Percentiles rank a stretch among this genome's conserved stretches.
phyloP scores from a whole-genome alignment of 495 filamentous ascomycete genomes.

The Corynascus novoguineensis region DNA sequence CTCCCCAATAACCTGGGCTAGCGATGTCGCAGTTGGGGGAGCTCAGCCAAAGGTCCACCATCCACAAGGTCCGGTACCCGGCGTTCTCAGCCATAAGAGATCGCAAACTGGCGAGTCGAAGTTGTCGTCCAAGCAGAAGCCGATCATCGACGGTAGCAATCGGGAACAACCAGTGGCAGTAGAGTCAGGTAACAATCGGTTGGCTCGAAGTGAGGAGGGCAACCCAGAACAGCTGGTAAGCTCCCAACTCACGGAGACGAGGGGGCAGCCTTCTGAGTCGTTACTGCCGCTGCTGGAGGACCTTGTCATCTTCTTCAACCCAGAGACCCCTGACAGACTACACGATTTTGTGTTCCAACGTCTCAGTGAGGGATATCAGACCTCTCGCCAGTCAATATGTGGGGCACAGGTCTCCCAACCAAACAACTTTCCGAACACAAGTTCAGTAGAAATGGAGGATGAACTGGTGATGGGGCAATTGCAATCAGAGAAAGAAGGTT shows the following conservation, averaged over 20 bases:
- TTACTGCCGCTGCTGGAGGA: slow-evolving; percentile 41
- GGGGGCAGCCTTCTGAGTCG: slow-evolving; percentile 22
- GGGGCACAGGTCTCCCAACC: background rate
- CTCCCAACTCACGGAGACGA: background rate
- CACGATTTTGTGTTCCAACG: slow-evolving; percentile 29
- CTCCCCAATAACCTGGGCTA: slow-evolving; percentile 2
- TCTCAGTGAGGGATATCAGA: slow-evolving; percentile 14
- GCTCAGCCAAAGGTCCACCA: background rate
- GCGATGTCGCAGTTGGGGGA: background rate
- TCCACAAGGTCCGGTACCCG: background rate
- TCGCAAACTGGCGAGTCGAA: slow-evolving; percentile 6
- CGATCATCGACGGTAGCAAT: background rate
- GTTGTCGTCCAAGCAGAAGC: background rate
- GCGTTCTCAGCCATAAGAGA: background rate
- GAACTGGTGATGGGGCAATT: background rate
- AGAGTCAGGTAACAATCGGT: background rate
- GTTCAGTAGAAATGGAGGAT: no score
- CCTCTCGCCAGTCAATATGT: slow-evolving; percentile 28
- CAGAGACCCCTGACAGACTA: slow-evolving; percentile 20
- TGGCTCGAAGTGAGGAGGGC: background rate
- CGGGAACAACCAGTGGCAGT: background rate
- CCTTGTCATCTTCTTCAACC: slow-evolving; percentile 37
- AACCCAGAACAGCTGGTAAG: background rate
- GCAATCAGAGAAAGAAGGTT: background rate
- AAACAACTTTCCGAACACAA: background rate